Conservation (phyloP, 495 filamentous ascomycete genomes). For the Penicillium herquei region DNA sequence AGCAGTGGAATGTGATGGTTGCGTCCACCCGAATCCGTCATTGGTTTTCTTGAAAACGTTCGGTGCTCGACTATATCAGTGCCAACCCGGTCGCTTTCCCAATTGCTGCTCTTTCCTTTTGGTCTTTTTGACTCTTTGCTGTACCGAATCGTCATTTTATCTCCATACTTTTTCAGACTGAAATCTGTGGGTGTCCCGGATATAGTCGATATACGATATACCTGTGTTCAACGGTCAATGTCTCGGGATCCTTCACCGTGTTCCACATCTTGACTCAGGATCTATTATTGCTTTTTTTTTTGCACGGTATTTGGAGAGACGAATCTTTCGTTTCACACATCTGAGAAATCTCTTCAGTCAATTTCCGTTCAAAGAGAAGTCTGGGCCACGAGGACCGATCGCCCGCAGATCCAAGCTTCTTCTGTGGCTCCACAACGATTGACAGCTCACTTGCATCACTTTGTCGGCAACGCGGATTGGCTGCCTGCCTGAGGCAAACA, state of each 20-base stretch:
- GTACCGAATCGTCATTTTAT: not conserved
- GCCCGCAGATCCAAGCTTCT: constrained; percentile 22
- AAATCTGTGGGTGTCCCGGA: not conserved
- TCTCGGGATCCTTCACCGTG: not conserved
- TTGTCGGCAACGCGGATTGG: constrained; percentile 28
- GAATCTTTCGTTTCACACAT: not conserved
- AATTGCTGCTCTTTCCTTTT: constrained; percentile 14
- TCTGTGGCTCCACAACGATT: constrained; percentile 27
- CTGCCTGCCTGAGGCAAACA: constrained; percentile 35
- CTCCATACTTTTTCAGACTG: not conserved
- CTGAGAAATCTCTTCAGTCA: not conserved
- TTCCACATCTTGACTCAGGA: not conserved
- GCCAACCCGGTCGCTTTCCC: constrained; percentile 27
- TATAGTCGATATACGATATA: too few relatives aligned
- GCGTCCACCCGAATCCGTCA: constrained; percentile 28
- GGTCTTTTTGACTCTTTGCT: constrained; percentile 12
- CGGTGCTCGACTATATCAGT: constrained; percentile 23
- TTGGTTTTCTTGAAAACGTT: constrained; percentile 24
- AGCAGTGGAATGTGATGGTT: constrained; percentile 29
- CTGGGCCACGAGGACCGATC: constrained; percentile 25
- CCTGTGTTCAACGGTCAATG: too few relatives aligned
- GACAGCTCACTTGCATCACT: constrained; percentile 37
- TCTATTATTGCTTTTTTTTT: not conserved
- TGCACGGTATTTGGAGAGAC: not conserved
- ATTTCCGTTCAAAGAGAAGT: constrained; percentile 1